Conservation (phyloP, 2,329 filamentous ascomycete genomes). For the Paecilomyces sp. region DNA sequence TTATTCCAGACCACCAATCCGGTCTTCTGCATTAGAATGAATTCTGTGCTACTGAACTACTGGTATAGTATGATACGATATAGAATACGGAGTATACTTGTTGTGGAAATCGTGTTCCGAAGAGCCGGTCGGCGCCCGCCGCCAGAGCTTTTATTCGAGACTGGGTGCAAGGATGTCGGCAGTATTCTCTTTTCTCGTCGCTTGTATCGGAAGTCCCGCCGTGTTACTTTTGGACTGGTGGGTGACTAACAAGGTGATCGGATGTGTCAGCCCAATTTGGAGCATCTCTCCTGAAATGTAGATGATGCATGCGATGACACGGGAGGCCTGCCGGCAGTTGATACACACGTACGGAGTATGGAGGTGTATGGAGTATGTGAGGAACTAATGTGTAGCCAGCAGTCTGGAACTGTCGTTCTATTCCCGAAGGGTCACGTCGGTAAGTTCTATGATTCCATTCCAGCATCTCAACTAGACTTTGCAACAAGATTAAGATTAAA, state of each 20-base stretch:
- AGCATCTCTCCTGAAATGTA: background rate
- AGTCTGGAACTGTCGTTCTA: too few relatives aligned
- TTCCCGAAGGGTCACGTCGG: too few relatives aligned
- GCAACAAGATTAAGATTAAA: too few relatives aligned
- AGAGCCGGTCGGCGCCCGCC: background rate
- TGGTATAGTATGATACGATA: too few relatives aligned
- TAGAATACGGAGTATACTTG: too few relatives aligned
- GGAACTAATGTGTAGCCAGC: too few relatives aligned
- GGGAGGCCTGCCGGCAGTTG: background rate
- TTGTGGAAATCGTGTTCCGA: background rate
- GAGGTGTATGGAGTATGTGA: background rate
- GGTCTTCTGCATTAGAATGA: background rate
- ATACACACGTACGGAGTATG: too few relatives aligned
- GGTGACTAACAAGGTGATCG: background rate
- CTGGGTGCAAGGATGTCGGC: background rate
- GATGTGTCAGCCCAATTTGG: background rate
- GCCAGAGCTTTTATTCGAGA: background rate
- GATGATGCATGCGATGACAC: background rate
- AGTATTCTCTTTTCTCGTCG: background rate
- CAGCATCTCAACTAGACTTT: background rate
- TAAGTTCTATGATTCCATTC: background rate
- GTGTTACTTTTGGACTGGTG: background rate
- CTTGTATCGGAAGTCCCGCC: background rate
- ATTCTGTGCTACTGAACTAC: too few relatives aligned
- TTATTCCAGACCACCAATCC: background rate